These are phyloP conservation scores for Saccharomycopsis sp. DNA, from an alignment of 805 yeast genomes.

Conservation along the genomic window DNA sequence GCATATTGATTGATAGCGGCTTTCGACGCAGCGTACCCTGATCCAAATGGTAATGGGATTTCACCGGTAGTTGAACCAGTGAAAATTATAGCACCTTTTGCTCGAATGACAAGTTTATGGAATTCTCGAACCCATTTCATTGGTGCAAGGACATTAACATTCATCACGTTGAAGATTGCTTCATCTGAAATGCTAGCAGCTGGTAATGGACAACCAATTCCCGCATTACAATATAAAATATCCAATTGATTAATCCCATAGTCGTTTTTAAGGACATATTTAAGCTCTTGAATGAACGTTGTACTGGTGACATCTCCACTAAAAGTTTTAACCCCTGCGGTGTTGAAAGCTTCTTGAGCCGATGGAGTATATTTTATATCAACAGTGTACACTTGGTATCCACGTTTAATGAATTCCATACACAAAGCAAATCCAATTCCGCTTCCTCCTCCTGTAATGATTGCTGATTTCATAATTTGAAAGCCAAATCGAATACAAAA, in stretches of 20 bases:
- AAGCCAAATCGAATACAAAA: too few relatives aligned
- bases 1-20: constrained; percentile 75
- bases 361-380: constrained; percentile 52
- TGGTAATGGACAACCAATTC: constrained; percentile 67
- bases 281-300: constrained; percentile 40
- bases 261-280: constrained; percentile 34
- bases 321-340: constrained; percentile 40
- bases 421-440: constrained; percentile 48
- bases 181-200: constrained; percentile 59
- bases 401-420: constrained; percentile 42
- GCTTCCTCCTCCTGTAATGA: constrained; percentile 49
- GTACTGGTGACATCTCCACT: constrained; percentile 50
- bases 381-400: constrained; percentile 55
- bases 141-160: constrained; percentile 66
- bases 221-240: constrained; percentile 67
- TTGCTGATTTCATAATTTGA: constrained; percentile 31
- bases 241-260: constrained; percentile 46
- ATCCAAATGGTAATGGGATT: constrained; percentile 61
- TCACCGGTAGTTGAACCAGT: constrained; percentile 68
- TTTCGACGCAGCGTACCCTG: constrained; percentile 59
- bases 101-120: constrained; percentile 45
- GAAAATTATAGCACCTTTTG: constrained; percentile 63
- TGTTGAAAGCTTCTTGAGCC: constrained; percentile 42
- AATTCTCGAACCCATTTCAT: constrained; percentile 57
- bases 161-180: constrained; percentile 41